phyloP scores from a whole-genome alignment of 306 rosid species.

The Urtica urens region DNA sequence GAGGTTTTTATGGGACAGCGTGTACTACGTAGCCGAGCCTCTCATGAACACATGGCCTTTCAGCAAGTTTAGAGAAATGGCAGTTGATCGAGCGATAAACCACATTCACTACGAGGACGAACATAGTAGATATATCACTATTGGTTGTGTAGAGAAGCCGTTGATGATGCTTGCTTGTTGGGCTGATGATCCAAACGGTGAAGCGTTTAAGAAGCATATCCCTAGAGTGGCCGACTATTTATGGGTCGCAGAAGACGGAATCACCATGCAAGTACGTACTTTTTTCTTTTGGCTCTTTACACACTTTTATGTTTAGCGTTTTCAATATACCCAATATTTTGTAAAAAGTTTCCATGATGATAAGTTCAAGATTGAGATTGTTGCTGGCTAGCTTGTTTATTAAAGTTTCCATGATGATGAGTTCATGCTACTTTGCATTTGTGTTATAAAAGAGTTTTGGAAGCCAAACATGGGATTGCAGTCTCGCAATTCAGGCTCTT shows the following conservation, averaged over 20 bases:
- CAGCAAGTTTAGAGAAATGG: slow-evolving; percentile 20
- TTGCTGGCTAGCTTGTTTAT: too few relatives aligned
- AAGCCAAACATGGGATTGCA: slow-evolving; percentile 33
- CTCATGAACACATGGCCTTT: slow-evolving; percentile 21
- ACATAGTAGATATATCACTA: slow-evolving; percentile 26
- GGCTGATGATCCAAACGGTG: slow-evolving; percentile 36
- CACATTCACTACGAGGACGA: slow-evolving; percentile 31
- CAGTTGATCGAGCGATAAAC: slow-evolving; percentile 11
- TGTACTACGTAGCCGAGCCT: slow-evolving; percentile 20
- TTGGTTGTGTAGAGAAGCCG: slow-evolving; percentile 35
- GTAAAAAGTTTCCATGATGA: neutral
- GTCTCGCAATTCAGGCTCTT: slow-evolving; percentile 26
- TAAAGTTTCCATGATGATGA: too few relatives aligned
- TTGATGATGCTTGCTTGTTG: slow-evolving; percentile 27
- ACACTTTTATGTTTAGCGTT: too few relatives aligned
- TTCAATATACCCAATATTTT: too few relatives aligned
- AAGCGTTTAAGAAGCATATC: slow-evolving; percentile 30
- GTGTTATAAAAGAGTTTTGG: slow-evolving; percentile 31
- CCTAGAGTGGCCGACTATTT: slow-evolving; percentile 26
- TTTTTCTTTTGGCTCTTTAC: too few relatives aligned
- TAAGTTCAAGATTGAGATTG: neutral
- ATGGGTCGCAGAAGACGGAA: slow-evolving; percentile 37
- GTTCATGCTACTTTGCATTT: too few relatives aligned
- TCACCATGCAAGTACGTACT: slow-evolving; percentile 26
- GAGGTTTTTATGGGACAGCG: slow-evolving; percentile 22